Evolutionary conservation across 495 filamentous ascomycete species (phyloP).

Genomic region (Tuber indicum): DNA sequence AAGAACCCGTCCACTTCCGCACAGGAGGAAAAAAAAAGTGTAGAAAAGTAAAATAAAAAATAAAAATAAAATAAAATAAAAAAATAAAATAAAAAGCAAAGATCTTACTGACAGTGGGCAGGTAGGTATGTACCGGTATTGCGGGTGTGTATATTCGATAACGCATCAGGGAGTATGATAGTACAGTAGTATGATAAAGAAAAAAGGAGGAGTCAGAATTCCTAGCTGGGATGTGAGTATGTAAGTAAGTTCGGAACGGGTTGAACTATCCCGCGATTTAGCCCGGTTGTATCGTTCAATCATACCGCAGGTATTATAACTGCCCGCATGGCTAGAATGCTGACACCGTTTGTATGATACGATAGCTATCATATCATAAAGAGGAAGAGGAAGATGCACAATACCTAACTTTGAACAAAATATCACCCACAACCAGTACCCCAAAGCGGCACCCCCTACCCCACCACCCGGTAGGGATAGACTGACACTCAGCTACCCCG

Average conservation of each 20-base stretch:
- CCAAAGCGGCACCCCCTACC: too few species aligned
- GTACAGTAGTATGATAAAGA: not conserved
- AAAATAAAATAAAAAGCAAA: too few species aligned
- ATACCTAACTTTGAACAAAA: too few species aligned
- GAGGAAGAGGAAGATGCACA: too few species aligned
- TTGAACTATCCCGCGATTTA: not conserved
- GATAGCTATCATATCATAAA: too few species aligned
- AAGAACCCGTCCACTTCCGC: too few species aligned
- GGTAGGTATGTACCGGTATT: not conserved
- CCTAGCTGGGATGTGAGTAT: not conserved
- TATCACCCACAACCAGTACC: too few species aligned
- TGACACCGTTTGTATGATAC: too few species aligned
- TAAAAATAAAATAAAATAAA: too few species aligned
- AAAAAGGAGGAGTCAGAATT: not conserved
- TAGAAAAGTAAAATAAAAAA: too few species aligned
- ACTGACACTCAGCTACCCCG: not conserved
- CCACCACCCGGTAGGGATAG: not conserved
- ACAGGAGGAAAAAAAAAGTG: too few species aligned
- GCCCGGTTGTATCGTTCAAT: not conserved
- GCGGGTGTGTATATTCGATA: not conserved
- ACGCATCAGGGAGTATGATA: not conserved
- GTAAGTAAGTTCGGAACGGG: not conserved
- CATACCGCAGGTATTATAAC: not conserved
- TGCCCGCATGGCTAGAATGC: not conserved
- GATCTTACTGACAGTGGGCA: not conserved